Evolutionary conservation across 768 basidiomycete species (phyloP), one percentile per base, ranked within the genome.

Genomic region (Cytidiella melzeri): DNA sequence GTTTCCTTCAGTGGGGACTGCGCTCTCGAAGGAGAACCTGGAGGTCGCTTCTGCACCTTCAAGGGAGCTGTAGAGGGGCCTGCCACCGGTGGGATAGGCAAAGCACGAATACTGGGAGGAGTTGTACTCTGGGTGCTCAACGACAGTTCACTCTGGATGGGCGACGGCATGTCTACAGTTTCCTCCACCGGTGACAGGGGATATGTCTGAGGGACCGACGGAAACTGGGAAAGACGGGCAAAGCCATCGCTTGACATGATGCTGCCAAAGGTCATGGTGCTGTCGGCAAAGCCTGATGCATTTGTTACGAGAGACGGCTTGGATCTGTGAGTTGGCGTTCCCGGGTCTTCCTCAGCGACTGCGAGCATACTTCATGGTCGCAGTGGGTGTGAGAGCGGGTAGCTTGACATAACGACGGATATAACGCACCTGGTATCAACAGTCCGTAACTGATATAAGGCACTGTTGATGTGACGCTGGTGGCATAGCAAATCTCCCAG

Each of bases 201-300:
- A 58, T 10, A 61, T 52, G 20, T 67, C 63, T 21, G 67, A 57
- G 81, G 80, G 1, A 79, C 77, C 42, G 68, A 66, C 19, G 79
- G 80, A 51, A 82, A 84, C 45, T 74, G 69, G 27, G 74, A 74
- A 47, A 78, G 67, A 26, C 64, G 65, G n/a, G 53, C 20, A 9
- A 57, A 45, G 34, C 58, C 60, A 6, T 63, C 67, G 48, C 50
- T 64, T 7, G 53, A 51, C 45, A 50, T 51, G 58, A 48, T 48
- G 48, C 62, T 63, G 23, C 55, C 58, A 56, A 73, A 71, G 60
- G 74, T 77, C 40, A 81, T 74, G 24, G 77, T 76, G 45, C 77
- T 80, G 43, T 75, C 75, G 27, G 80, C 77, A 36, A 80, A 62
- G 23, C 70, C 76, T n/a, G 81, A 81, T 5, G 73, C 76, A 51